Percentiles rank a stretch among this genome's conserved stretches.
These are phyloP conservation scores for Akanthomyces lecanii DNA, from an alignment of 2,329 filamentous ascomycete genomes.

Conservation along the genomic window DNA sequence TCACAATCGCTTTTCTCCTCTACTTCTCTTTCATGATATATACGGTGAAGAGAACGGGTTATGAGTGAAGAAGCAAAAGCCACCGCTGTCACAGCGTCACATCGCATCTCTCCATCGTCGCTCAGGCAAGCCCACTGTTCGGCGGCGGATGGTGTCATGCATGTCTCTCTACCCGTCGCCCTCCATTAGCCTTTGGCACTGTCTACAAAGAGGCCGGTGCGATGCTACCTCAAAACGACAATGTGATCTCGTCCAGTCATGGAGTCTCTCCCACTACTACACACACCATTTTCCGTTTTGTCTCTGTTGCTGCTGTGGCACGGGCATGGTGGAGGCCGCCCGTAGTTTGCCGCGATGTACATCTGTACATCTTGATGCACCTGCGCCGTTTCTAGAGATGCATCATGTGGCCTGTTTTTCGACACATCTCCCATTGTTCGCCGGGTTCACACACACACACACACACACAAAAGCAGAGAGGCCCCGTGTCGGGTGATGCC, in stretches of 20 bases:
- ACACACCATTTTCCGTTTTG: not conserved
- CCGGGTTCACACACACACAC: not conserved
- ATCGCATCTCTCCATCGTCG: not conserved
- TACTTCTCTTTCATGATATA: not conserved
- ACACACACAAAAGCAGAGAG: not conserved
- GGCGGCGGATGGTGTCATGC: not conserved
- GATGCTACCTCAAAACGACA: constrained; percentile 2
- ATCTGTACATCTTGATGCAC: constrained; percentile 5
- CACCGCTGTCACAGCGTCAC: not conserved
- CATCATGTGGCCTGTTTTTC: not conserved
- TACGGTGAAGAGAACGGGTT: too few relatives aligned
- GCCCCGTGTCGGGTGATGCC: not conserved
- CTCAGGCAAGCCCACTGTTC: not conserved
- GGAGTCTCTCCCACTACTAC: not conserved
- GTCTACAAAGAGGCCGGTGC: not conserved
- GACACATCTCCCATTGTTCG: not conserved
- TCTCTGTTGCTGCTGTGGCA: not conserved
- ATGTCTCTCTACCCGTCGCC: not conserved
- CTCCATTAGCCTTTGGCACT: not conserved
- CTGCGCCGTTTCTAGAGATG: not conserved
- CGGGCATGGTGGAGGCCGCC: not conserved
- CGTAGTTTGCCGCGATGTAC: constrained; percentile 2
- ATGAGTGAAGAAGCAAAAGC: not conserved
- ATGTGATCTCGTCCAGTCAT: constrained; percentile 2
- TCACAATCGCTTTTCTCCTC: too few relatives aligned